Evolutionary conservation across 164 flowering plant genomes (phyloP).

Genomic region (Berberis vulgaris): DNA sequence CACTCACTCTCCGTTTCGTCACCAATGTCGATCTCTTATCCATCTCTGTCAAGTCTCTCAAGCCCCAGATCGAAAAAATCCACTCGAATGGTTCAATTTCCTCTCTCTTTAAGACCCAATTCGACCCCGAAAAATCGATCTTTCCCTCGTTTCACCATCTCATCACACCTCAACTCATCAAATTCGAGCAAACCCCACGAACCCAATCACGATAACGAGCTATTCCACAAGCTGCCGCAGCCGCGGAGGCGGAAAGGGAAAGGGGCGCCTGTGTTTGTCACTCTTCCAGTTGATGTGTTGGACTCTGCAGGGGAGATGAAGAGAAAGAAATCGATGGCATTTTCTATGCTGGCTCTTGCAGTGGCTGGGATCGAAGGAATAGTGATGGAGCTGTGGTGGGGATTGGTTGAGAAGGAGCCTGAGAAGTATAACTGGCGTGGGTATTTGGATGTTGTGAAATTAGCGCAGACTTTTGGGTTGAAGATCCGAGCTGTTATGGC

Average conservation of each 20-base stretch:
- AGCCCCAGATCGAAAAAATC: no score
- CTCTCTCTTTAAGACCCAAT: no score
- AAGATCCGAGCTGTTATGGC: slow-evolving; percentile 65
- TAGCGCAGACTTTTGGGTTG: slow-evolving; percentile 39
- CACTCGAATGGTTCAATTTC: no score
- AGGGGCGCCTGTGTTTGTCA: slow-evolving; percentile 40
- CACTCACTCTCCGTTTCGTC: no score
- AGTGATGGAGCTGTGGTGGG: slow-evolving; percentile 80
- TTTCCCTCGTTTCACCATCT: no score
- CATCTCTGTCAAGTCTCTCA: no score
- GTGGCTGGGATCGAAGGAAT: slow-evolving; percentile 63
- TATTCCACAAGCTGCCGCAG: slow-evolving; percentile 23
- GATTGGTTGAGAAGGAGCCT: slow-evolving; percentile 64
- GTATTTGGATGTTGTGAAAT: slow-evolving; percentile 40
- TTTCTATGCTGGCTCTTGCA: slow-evolving; percentile 37
- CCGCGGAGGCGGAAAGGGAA: slow-evolving; percentile 19
- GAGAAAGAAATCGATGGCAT: slow-evolving; percentile 29
- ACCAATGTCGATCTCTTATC: no score
- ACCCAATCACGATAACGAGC: slow-evolving; percentile 19
- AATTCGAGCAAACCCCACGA: not conserved
- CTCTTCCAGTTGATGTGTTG: slow-evolving; percentile 39
- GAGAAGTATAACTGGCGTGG: slow-evolving; percentile 49
- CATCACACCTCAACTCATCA: no score
- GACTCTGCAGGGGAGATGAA: slow-evolving; percentile 17
- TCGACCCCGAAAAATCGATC: no score